Conservation (phyloP, 169 alveolate genomes). For the Eimeria zaria region DNA sequence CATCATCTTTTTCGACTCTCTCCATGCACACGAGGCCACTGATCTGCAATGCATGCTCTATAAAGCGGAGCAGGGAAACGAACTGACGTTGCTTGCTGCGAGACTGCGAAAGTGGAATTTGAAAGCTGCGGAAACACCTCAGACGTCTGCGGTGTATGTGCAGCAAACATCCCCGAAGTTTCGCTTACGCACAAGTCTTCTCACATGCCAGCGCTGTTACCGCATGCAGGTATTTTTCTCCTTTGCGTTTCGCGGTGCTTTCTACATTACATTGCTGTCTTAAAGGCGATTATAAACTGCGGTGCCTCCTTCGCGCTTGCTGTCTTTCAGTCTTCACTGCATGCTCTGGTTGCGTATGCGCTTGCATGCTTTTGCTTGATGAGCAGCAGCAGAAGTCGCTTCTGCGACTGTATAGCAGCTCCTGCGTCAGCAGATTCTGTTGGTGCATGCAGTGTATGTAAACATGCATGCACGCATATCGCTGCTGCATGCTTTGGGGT, state of each 20-base stretch:
- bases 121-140: neutral
- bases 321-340: neutral
- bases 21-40: neutral
- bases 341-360: neutral
- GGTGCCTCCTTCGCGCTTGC: neutral
- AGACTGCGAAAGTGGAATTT: neutral
- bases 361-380: neutral
- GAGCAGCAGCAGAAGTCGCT: neutral
- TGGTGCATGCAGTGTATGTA: neutral
- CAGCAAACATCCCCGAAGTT: conserved; percentile 66
- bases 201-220: conserved; percentile 83
- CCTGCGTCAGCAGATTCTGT: neutral
- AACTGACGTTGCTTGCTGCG: neutral
- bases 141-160: neutral
- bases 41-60: neutral
- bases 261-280: neutral
- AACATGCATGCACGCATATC: neutral
- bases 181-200: conserved; percentile 69
- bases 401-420: neutral
- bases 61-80: neutral
- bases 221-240: conserved; percentile 61
- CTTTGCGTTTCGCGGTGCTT: neutral
- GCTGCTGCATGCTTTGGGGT: neutral
- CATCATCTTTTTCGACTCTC: neutral
- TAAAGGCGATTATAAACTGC: neutral